phyloP scores from a whole-genome alignment of 2,329 filamentous ascomycete genomes.

The Bimuria novae-zelandiae region DNA sequence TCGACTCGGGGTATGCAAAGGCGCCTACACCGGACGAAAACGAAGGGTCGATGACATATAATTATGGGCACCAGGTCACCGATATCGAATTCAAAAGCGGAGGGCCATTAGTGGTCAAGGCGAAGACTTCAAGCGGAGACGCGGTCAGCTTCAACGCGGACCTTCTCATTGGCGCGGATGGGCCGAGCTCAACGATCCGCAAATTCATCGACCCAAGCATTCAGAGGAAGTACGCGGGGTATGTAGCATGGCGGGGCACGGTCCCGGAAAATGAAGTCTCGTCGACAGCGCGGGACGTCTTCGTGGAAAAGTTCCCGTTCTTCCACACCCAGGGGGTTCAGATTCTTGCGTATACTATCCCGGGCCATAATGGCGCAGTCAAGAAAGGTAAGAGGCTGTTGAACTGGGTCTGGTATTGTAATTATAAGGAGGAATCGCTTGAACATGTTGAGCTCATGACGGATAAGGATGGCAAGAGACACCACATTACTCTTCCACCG shows the following conservation, averaged over 20 bases:
- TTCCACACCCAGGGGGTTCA: slow-evolving; percentile 22
- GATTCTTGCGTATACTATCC: slow-evolving; percentile 19
- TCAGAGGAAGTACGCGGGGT: slow-evolving; percentile 30
- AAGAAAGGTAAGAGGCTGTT: slow-evolving; percentile 1
- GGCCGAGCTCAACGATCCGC: slow-evolving; percentile 29
- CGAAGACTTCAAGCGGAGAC: slow-evolving; percentile 10
- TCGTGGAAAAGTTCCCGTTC: slow-evolving; percentile 25
- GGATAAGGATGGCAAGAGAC: background rate
- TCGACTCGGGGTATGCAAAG: slow-evolving; percentile 25
- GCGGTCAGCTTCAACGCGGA: slow-evolving; percentile 15
- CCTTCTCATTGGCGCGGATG: slow-evolving; percentile 32
- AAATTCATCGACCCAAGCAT: slow-evolving; percentile 19
- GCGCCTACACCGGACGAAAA: slow-evolving; percentile 14
- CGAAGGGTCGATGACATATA: slow-evolving; percentile 21
- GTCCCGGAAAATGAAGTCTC: slow-evolving; percentile 26
- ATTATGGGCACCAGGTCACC: slow-evolving; percentile 24
- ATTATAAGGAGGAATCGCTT: background rate
- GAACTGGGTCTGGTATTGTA: slow-evolving; percentile 8
- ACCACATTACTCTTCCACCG: slow-evolving; percentile 3
- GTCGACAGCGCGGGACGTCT: slow-evolving; percentile 16
- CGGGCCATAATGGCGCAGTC: background rate
- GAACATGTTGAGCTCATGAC: slow-evolving; percentile 4
- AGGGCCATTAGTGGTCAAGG: slow-evolving; percentile 16
- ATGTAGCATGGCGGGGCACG: slow-evolving; percentile 35
- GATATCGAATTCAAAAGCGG: slow-evolving; percentile 14